Evolutionary conservation across 2,329 filamentous ascomycete genomes (phyloP).

Genomic region (Tricladium varicosporioides): DNA sequence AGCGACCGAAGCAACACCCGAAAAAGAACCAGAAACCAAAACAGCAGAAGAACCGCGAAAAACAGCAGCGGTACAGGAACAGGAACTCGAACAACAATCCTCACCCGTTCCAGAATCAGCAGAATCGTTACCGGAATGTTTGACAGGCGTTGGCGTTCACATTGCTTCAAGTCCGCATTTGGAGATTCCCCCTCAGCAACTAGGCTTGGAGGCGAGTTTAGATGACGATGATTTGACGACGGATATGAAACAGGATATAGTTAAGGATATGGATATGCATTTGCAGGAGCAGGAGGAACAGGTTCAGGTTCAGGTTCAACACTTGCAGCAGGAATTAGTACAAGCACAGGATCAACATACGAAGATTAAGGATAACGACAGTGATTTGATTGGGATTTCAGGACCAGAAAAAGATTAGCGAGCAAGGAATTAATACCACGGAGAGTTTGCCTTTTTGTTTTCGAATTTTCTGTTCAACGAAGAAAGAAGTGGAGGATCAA

Average conservation of each 20-base stretch:
- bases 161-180: conserved; percentile 4
- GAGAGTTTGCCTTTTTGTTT: too few species aligned
- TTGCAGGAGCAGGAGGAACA: too few species aligned
- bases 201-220: conserved; percentile 12
- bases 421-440: too few species aligned
- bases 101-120: conserved; percentile 11
- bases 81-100: not conserved
- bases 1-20: conserved; percentile 17
- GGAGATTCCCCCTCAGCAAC: conserved; percentile 11
- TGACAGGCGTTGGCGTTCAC: conserved; percentile 27
- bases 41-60: conserved; percentile 20
- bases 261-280: conserved; percentile 13
- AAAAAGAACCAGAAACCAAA: conserved; percentile 1
- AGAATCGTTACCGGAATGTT: conserved; percentile 11
- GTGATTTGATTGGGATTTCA: too few species aligned
- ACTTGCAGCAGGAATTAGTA: too few species aligned
- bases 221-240: conserved; percentile 31
- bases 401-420: too few species aligned
- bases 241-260: too few species aligned
- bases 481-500: too few species aligned
- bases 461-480: too few species aligned
- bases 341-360: too few species aligned
- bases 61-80: conserved; percentile 20
- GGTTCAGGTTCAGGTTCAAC: too few species aligned
- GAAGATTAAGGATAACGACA: too few species aligned